phyloP scores from a whole-genome alignment of 2,329 filamentous ascomycete genomes.

The Xylariomycetidae sp. region DNA sequence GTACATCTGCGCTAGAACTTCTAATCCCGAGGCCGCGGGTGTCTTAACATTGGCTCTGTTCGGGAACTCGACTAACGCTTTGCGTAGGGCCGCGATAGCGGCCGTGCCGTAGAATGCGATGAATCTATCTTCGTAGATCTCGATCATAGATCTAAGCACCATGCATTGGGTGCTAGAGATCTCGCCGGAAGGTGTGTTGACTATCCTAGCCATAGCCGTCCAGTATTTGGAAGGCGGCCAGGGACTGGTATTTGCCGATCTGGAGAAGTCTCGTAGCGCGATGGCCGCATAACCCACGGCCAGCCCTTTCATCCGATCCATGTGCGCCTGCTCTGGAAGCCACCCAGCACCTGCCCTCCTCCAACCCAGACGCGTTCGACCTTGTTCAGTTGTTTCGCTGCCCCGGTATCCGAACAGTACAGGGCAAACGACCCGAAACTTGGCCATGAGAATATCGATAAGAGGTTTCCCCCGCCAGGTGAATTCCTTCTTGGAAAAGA shows the following conservation, averaged over 20 bases:
- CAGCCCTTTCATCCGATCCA: conserved; percentile 77
- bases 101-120: conserved; percentile 76
- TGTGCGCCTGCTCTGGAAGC: conserved; percentile 67
- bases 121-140: conserved; percentile 70
- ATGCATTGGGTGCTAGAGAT: conserved; percentile 70
- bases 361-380: conserved; percentile 70
- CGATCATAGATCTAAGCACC: conserved; percentile 67
- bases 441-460: conserved; percentile 82
- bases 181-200: conserved; percentile 66
- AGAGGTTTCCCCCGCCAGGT: conserved; percentile 63
- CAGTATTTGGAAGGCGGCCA: conserved; percentile 81
- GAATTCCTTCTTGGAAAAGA: conserved; percentile 68
- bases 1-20: conserved; percentile 51
- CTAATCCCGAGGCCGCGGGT: conserved; percentile 46
- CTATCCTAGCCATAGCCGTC: conserved; percentile 68
- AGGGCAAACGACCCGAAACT: conserved; percentile 76
- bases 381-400: conserved; percentile 65
- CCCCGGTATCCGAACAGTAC: conserved; percentile 81
- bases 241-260: conserved; percentile 63
- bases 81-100: conserved; percentile 64
- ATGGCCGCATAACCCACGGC: conserved; percentile 81
- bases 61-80: conserved; percentile 72
- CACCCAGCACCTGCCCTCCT: conserved; percentile 55
- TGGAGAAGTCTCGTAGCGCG: conserved; percentile 75
- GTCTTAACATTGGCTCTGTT: conserved; percentile 43